A percentile compares a stretch with the other conserved stretches of the same genome.
Conservation (phyloP, 805 yeast species). For the Candida jianshihensis region DNA sequence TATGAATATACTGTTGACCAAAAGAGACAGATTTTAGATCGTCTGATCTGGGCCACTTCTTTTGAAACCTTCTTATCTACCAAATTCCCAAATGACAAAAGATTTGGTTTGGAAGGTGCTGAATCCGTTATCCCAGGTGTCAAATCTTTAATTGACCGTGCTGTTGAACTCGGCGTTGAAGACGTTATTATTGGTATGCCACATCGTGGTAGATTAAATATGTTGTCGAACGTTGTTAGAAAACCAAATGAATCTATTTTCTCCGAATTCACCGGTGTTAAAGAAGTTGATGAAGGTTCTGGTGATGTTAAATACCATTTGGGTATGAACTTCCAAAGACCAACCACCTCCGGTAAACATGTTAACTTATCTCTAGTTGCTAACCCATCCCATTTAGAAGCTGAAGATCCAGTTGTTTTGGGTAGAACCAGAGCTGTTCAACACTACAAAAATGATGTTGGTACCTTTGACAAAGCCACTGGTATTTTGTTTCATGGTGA, state of each 20-base stretch:
- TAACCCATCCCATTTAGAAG: slow-evolving; percentile 98
- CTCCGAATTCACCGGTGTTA: slow-evolving; percentile 90
- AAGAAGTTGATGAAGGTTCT: slow-evolving; percentile 89
- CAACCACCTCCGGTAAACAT: slow-evolving; percentile 96
- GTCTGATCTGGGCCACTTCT: slow-evolving; percentile 93
- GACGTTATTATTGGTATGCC: slow-evolving; percentile 99
- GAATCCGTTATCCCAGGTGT: slow-evolving; percentile 96
- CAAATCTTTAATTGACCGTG: slow-evolving; percentile 88
- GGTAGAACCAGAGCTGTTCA: slow-evolving; percentile 97
- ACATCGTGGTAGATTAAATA: slow-evolving; percentile 97
- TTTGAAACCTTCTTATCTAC: slow-evolving; percentile 90
- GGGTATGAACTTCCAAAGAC: slow-evolving; percentile 99
- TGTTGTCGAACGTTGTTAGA: slow-evolving; percentile 96
- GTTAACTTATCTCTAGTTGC: slow-evolving; percentile 96
- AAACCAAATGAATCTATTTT: slow-evolving; percentile 98
- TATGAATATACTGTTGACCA: slow-evolving; percentile 78
- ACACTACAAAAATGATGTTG: slow-evolving; percentile 83
- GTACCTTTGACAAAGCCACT: slow-evolving; percentile 78
- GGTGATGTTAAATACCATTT: slow-evolving; percentile 99
- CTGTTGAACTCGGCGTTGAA: slow-evolving; percentile 89
- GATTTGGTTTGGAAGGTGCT: slow-evolving; percentile 98
- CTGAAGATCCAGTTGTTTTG: slow-evolving; percentile 97
- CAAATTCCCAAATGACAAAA: slow-evolving; percentile 96
- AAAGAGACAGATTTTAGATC: slow-evolving; percentile 92
- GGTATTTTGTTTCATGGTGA: slow-evolving; percentile 96